These are phyloP conservation scores for Periconia sp. DNA, from an alignment of 2,329 filamentous ascomycete genomes.

Conservation along the genomic window DNA sequence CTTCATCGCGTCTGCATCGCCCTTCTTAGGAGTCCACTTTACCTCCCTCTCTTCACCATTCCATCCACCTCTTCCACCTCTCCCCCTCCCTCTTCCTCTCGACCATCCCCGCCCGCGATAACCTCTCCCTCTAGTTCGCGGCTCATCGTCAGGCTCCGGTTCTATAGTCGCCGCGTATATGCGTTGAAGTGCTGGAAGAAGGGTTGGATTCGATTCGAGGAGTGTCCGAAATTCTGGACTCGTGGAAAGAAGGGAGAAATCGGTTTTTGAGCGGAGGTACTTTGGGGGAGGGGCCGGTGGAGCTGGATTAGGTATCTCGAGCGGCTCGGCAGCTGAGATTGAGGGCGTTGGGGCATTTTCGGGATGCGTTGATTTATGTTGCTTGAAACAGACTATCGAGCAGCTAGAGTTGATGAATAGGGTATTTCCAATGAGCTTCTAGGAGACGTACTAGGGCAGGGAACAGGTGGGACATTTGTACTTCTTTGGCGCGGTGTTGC, in stretches of 20 bases:
- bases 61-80: constrained; percentile 15
- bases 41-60: constrained; percentile 35
- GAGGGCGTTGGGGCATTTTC: constrained; percentile 8
- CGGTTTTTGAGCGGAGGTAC: constrained; percentile 36
- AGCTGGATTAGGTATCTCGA: constrained; percentile 32
- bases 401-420: constrained; percentile 29
- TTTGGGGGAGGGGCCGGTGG: constrained; percentile 34
- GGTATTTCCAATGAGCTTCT: not conserved
- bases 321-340: constrained; percentile 5
- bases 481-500: constrained; percentile 51
- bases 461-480: constrained; percentile 58
- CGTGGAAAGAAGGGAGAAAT: constrained; percentile 39
- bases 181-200: constrained; percentile 35
- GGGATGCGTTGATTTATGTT: constrained; percentile 34
- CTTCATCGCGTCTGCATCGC: constrained; percentile 36
- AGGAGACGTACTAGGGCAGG: constrained; percentile 50
- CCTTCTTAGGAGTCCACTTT: constrained; percentile 32
- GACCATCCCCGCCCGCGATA: constrained; percentile 21
- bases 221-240: constrained; percentile 33
- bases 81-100: constrained; percentile 23
- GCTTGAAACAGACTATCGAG: constrained; percentile 39
- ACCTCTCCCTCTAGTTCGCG: constrained; percentile 17
- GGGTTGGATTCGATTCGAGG: constrained; percentile 29
- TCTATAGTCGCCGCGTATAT: constrained; percentile 43
- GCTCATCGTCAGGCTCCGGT: constrained; percentile 34